These are phyloP conservation scores for Paecilomyces fulvus DNA, from an alignment of 2,329 filamentous ascomycete genomes.

Conservation along the genomic window DNA sequence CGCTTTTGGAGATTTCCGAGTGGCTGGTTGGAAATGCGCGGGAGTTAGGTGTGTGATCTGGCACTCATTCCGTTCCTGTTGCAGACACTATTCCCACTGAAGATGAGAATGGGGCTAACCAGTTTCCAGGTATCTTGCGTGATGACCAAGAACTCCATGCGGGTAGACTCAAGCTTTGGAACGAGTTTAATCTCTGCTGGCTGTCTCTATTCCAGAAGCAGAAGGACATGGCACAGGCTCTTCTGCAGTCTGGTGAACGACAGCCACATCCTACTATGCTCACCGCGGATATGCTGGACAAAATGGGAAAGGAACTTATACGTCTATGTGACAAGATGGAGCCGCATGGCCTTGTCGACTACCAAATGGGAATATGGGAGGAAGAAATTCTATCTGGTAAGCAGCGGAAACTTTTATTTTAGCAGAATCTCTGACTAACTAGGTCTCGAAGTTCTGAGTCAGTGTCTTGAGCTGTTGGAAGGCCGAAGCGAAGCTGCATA, in stretches of 20 bases:
- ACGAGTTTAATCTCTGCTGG: constrained; percentile 92
- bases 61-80: constrained; percentile 15
- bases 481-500: constrained; percentile 16
- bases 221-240: constrained; percentile 58
- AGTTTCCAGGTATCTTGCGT: constrained; percentile 62
- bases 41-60: constrained; percentile 51
- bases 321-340: constrained; percentile 79
- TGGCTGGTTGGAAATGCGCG: constrained; percentile 60
- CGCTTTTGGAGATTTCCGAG: constrained; percentile 54
- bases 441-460: constrained; percentile 37
- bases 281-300: constrained; percentile 59
- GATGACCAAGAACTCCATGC: constrained; percentile 70
- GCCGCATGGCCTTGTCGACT: constrained; percentile 89
- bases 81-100: constrained; percentile 1
- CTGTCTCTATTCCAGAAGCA: constrained; percentile 74
- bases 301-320: constrained; percentile 74
- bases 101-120: neutral
- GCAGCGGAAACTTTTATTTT: constrained; percentile 25
- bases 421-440: neutral
- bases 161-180: constrained; percentile 79
- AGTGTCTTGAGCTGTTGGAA: constrained; percentile 48
- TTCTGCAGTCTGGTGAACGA: constrained; percentile 52
- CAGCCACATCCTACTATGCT: constrained; percentile 55
- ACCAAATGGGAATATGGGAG: constrained; percentile 94
- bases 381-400: constrained; percentile 79